Percentiles rank a stretch among this genome's conserved stretches.
These are phyloP conservation scores for Fusarium sp. DNA, from an alignment of 2,329 filamentous ascomycete genomes.

Conservation along the genomic window DNA sequence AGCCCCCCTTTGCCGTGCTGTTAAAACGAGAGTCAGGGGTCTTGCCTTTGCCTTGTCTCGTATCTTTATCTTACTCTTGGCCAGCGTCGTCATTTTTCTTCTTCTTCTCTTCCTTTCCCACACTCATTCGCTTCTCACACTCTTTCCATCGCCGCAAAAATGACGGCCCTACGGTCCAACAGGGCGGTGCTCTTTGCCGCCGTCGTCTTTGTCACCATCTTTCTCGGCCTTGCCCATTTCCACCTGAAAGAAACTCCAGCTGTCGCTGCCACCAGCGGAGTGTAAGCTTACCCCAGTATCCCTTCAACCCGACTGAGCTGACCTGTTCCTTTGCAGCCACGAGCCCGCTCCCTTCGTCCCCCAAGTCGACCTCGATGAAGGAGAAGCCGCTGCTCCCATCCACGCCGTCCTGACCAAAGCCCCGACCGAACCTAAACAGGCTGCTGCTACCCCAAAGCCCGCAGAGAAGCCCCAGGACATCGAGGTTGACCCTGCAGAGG, in stretches of 20 bases:
- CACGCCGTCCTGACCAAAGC: slow-evolving; percentile 2
- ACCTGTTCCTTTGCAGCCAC: neutral
- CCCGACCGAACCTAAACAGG: neutral
- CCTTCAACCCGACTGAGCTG: neutral
- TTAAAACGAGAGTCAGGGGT: slow-evolving; percentile 29
- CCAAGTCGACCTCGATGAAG: slow-evolving; percentile 1
- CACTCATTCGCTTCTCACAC: neutral
- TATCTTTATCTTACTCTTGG: neutral
- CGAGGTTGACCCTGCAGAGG: slow-evolving; percentile 11
- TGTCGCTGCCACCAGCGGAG: slow-evolving; percentile 5
- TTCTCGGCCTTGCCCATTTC: slow-evolving; percentile 29
- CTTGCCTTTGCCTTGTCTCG: neutral
- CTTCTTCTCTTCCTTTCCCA: slow-evolving; percentile 3
- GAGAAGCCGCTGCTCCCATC: slow-evolving; percentile 10
- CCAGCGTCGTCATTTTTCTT: neutral
- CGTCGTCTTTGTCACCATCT: slow-evolving; percentile 27
- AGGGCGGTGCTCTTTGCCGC: slow-evolving; percentile 27
- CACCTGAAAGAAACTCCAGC: slow-evolving; percentile 9
- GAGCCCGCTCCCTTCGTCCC: slow-evolving; percentile 26
- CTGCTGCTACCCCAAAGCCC: neutral
- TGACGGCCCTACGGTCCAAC: slow-evolving; percentile 27
- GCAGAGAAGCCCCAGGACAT: neutral
- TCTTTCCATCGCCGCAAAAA: neutral
- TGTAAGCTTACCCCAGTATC: slow-evolving; percentile 3
- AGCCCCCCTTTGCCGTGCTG: slow-evolving; percentile 1